phyloP scores from a whole-genome alignment of 345 rosid genomes.

The Eucalyptus grandis region DNA sequence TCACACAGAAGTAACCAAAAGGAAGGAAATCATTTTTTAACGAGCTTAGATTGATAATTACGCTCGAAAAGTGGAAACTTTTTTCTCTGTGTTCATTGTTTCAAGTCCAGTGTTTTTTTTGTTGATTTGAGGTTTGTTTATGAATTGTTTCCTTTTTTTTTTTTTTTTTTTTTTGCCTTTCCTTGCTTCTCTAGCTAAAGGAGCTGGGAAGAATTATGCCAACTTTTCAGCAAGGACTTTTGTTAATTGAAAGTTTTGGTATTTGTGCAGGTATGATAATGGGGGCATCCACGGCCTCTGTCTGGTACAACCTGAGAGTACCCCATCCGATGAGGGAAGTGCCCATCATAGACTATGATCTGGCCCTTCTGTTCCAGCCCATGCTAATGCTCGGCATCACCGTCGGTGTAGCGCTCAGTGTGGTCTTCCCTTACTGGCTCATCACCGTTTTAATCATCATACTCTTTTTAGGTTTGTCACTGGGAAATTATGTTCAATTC shows the following conservation, averaged over 20 bases:
- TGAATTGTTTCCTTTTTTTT: not conserved
- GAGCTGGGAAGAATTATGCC: not conserved
- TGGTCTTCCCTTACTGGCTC: slow-evolving; percentile 94
- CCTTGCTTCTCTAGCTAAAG: not conserved
- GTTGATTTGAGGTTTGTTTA: not conserved
- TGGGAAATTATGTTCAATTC: not conserved
- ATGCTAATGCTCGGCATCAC: slow-evolving; percentile 94
- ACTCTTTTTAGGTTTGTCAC: slow-evolving; percentile 54
- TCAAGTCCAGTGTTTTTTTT: not conserved
- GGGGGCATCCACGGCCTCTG: slow-evolving; percentile 93
- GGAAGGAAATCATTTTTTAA: not conserved
- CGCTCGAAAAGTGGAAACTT: not conserved
- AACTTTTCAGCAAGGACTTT: not conserved
- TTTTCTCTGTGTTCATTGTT: not conserved
- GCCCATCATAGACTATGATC: slow-evolving; percentile 80
- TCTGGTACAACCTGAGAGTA: slow-evolving; percentile 85
- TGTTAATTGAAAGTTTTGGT: not conserved
- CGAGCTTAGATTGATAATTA: not conserved
- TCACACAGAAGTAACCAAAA: not conserved
- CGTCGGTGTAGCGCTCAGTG: slow-evolving; percentile 79
- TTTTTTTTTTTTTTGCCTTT: not conserved
- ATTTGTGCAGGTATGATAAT: slow-evolving; percentile 80
- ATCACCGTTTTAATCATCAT: slow-evolving; percentile 84
- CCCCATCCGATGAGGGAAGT: slow-evolving; percentile 82
- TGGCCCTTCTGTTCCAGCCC: slow-evolving; percentile 90